Evolutionary conservation across 2,329 filamentous ascomycete genomes (phyloP).

Genomic region (Pyrenophora teres): DNA sequence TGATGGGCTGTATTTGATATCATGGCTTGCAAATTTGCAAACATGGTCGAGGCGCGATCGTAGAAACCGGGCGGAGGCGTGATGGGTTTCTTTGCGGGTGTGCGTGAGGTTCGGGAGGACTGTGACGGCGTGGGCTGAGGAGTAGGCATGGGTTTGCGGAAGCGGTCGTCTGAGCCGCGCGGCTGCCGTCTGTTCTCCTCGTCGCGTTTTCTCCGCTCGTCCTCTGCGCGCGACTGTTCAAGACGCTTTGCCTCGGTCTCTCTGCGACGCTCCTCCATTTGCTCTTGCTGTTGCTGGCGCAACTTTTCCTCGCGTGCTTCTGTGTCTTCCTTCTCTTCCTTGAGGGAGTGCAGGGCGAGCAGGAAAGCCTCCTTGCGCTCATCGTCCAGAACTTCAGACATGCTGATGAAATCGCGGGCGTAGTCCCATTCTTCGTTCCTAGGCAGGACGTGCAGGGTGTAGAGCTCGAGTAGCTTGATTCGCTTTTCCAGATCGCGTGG

Average conservation of each 20-base stretch:
- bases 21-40: constrained; percentile 55
- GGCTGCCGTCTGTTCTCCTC: constrained; percentile 45
- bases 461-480: constrained; percentile 92
- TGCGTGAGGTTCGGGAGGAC: constrained; percentile 32
- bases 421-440: constrained; percentile 97
- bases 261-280: constrained; percentile 56
- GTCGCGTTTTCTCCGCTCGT: constrained; percentile 48
- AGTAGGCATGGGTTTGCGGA: constrained; percentile 29
- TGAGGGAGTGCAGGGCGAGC: constrained; percentile 79
- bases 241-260: constrained; percentile 45
- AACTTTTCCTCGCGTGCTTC: constrained; percentile 66
- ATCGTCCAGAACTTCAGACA: constrained; percentile 86
- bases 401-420: constrained; percentile 84
- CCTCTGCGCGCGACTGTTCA: constrained; percentile 50
- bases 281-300: constrained; percentile 63
- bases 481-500: constrained; percentile 82
- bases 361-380: constrained; percentile 88
- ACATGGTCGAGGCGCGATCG: constrained; percentile 51
- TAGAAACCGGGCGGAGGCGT: constrained; percentile 46
- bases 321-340: constrained; percentile 80
- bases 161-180: constrained; percentile 38
- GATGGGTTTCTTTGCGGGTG: constrained; percentile 39
- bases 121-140: constrained; percentile 33
- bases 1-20: constrained; percentile 57
- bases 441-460: constrained; percentile 91